Conservation (phyloP, 1,284 basidiomycete species). For the Marasmius fiardii region DNA sequence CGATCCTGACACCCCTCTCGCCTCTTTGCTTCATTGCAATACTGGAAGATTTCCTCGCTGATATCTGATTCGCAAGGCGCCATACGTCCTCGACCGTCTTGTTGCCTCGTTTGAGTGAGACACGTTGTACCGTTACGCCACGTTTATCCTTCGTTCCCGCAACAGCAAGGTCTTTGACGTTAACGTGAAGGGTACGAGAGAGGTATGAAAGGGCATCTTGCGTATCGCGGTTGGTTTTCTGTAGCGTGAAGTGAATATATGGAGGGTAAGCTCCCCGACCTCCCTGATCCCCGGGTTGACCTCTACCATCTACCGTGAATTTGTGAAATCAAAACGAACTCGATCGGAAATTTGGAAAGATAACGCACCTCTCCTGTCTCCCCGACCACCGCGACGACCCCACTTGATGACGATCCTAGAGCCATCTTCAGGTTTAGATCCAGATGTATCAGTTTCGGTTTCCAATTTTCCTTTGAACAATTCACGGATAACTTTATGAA, state of each 20-base stretch:
- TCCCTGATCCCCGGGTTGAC: conserved; percentile 11
- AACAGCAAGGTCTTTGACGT: conserved; percentile 78
- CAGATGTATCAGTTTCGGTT: conserved; percentile 67
- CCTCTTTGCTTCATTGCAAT: conserved; percentile 70
- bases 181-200: conserved; percentile 72
- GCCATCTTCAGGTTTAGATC: conserved; percentile 53
- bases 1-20: conserved; percentile 88
- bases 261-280: conserved; percentile 70
- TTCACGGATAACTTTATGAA: conserved; percentile 82
- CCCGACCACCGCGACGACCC: conserved; percentile 48
- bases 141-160: conserved; percentile 99
- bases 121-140: conserved; percentile 92
- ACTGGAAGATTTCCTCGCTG: conserved; percentile 51
- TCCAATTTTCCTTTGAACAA: conserved; percentile 83
- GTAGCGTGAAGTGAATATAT: conserved; percentile 95
- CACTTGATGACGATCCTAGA: conserved; percentile 74
- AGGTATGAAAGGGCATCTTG: conserved; percentile 89
- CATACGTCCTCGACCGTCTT: conserved; percentile 86
- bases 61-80: conserved; percentile 71
- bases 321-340: background rate
- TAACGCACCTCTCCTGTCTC: conserved; percentile 40
- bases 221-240: conserved; percentile 97
- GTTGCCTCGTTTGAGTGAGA: conserved; percentile 77
- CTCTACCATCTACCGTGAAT: background rate
- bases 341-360: conserved; percentile 15